These are phyloP conservation scores for Hypholoma fasciculare DNA, from an alignment of 768 basidiomycete species.

Conservation along the genomic window DNA sequence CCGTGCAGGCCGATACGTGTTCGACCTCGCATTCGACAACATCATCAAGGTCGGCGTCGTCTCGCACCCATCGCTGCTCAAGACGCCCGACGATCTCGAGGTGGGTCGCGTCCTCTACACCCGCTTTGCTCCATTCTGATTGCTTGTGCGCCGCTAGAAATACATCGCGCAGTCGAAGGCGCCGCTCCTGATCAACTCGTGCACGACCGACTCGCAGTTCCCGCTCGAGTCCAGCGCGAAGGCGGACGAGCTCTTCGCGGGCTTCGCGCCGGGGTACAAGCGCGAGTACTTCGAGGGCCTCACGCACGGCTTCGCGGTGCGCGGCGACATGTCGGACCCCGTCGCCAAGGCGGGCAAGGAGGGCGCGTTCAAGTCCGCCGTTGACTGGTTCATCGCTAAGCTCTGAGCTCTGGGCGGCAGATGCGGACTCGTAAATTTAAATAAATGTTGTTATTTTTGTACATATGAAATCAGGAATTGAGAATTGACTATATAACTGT, in stretches of 20 bases:
- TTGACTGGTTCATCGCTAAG: constrained; percentile 49
- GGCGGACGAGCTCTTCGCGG: constrained; percentile 53
- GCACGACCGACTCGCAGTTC: constrained; percentile 53
- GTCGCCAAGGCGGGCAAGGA: constrained; percentile 63
- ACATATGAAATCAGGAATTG: too few relatives aligned
- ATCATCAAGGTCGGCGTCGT: constrained; percentile 47
- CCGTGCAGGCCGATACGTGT: constrained; percentile 48
- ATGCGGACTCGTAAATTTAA: too few relatives aligned
- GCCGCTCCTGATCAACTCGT: constrained; percentile 71
- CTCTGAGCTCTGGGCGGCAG: constrained; percentile 6
- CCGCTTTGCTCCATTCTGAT: neutral
- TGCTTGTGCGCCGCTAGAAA: constrained; percentile 34
- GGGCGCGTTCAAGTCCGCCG: constrained; percentile 56
- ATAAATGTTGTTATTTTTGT: too few relatives aligned
- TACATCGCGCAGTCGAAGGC: constrained; percentile 43
- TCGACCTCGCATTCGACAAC: constrained; percentile 63
- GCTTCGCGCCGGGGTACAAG: constrained; percentile 50
- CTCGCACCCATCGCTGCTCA: constrained; percentile 64
- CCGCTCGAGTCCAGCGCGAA: constrained; percentile 40
- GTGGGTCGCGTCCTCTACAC: constrained; percentile 25
- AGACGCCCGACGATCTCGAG: constrained; percentile 62
- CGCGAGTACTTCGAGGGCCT: constrained; percentile 48
- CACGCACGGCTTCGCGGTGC: constrained; percentile 54
- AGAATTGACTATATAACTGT: too few relatives aligned
- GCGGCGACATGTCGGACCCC: constrained; percentile 48